phyloP scores from a whole-genome alignment of 257 asterid species.

The Orobanche coerulescens region DNA sequence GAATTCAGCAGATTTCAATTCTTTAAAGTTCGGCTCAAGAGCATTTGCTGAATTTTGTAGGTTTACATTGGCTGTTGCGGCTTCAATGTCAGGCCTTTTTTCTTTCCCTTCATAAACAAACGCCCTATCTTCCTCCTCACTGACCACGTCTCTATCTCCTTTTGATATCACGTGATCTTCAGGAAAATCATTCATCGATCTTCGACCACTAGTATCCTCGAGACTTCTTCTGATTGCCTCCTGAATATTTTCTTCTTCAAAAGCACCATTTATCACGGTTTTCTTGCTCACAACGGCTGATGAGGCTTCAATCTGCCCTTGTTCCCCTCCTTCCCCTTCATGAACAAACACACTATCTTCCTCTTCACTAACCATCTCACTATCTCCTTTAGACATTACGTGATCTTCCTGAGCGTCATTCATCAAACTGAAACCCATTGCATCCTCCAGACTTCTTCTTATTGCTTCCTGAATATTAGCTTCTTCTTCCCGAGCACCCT shows the following conservation, averaged over 20 bases:
- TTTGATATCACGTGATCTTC: conserved; percentile 20
- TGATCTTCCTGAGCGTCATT: conserved; percentile 23
- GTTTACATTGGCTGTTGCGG: conserved; percentile 16
- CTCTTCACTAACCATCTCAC: conserved; percentile 21
- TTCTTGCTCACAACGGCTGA: conserved; percentile 16
- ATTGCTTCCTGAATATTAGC: conserved; percentile 74
- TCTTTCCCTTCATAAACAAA: conserved; percentile 24
- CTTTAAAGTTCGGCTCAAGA: conserved; percentile 22
- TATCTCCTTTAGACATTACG: conserved; percentile 18
- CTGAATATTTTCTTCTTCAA: conserved; percentile 67
- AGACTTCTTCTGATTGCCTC: conserved; percentile 78
- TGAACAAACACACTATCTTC: conserved; percentile 14
- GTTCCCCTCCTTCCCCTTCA: conserved; percentile 32
- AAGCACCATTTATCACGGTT: conserved; percentile 41
- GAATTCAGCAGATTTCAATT: conserved; percentile 22
- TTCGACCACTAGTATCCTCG: conserved; percentile 34
- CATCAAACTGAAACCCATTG: conserved; percentile 20
- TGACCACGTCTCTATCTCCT: conserved; percentile 23
- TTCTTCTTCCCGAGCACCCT: conserved; percentile 66
- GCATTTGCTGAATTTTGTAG: conserved; percentile 24
- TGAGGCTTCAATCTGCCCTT: conserved; percentile 23
- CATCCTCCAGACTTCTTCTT: conserved; percentile 63
- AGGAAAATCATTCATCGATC: conserved; percentile 21
- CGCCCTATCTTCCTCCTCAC: conserved; percentile 16
- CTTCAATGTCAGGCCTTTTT: conserved; percentile 23